Conservation (phyloP, 192 early-diverging fungal genomes). For the Linnemannia hyalina region DNA sequence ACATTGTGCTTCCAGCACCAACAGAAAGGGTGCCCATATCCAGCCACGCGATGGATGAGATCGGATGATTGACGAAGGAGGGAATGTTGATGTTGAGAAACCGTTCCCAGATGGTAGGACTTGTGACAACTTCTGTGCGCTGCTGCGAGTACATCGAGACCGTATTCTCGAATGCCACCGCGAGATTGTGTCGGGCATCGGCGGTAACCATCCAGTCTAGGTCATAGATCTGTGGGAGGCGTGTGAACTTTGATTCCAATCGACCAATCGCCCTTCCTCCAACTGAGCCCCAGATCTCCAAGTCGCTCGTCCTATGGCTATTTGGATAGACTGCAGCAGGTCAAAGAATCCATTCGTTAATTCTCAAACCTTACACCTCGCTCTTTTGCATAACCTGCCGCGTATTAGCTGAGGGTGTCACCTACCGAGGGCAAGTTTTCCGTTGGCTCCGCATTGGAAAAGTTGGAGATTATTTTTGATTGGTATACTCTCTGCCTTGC, state of each 20-base stretch:
- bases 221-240: slow-evolving; percentile 62
- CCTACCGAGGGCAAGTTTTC: slow-evolving; percentile 57
- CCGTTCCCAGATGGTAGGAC: slow-evolving; percentile 62
- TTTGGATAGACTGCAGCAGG: slow-evolving; percentile 31
- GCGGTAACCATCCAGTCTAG: slow-evolving; percentile 82
- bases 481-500: slow-evolving; percentile 32
- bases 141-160: slow-evolving; percentile 75
- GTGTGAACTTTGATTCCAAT: slow-evolving; percentile 16
- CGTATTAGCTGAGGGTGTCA: not conserved
- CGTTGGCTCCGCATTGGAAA: slow-evolving; percentile 60
- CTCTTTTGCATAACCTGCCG: no score
- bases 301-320: slow-evolving; percentile 20
- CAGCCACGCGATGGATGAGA: slow-evolving; percentile 65
- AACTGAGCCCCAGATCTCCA: slow-evolving; percentile 53
- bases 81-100: slow-evolving; percentile 69
- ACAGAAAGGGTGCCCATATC: slow-evolving; percentile 72
- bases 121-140: slow-evolving; percentile 55
- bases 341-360: not conserved
- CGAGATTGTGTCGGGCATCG: slow-evolving; percentile 80
- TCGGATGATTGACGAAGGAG: slow-evolving; percentile 60
- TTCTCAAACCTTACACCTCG: not conserved
- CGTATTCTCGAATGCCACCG: slow-evolving; percentile 65
- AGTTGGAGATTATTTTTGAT: slow-evolving; percentile 22
- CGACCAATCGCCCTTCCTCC: slow-evolving; percentile 45
- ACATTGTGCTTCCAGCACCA: slow-evolving; percentile 65